These are phyloP conservation scores for Chlorella sp. DNA, from an alignment of 139 green algal genomes.

Conservation along the genomic window DNA sequence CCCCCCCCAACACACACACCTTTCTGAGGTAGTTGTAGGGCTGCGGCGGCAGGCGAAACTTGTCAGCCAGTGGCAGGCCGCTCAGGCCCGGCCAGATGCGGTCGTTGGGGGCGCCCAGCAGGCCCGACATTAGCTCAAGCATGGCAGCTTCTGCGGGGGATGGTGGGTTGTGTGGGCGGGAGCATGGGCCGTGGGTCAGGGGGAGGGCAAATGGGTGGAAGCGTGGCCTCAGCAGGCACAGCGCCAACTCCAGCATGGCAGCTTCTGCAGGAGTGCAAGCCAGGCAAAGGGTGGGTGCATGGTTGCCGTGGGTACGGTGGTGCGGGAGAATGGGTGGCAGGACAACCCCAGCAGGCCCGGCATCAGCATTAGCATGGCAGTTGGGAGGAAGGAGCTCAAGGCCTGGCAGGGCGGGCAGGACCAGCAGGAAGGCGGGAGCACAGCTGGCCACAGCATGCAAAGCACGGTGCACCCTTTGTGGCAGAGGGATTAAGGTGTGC, in stretches of 20 bases:
- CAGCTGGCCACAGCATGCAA: too few species aligned
- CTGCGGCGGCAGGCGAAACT: slow-evolving; percentile 67
- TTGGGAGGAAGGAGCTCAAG: too few species aligned
- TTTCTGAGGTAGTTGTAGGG: slow-evolving; percentile 75
- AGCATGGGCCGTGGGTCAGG: neutral
- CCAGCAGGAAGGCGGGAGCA: too few species aligned
- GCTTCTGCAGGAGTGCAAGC: too few species aligned
- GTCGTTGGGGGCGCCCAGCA: slow-evolving; percentile 69
- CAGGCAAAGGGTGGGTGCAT: too few species aligned
- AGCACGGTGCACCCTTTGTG: too few species aligned
- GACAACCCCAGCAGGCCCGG: too few species aligned
- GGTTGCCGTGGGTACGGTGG: too few species aligned
- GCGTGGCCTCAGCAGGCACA: neutral
- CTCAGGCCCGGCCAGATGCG: slow-evolving; percentile 72
- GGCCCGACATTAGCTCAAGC: slow-evolving; percentile 59
- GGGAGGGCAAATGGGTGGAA: neutral
- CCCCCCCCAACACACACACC: neutral
- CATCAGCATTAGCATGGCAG: too few species aligned
- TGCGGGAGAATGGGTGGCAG: too few species aligned
- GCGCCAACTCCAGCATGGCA: neutral
- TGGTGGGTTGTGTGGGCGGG: neutral
- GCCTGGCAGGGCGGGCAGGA: too few species aligned
- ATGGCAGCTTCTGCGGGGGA: slow-evolving; percentile 53
- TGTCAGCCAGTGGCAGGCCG: slow-evolving; percentile 39
- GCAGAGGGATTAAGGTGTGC: too few species aligned